phyloP scores from a whole-genome alignment of 768 basidiomycete species.

The Tephrocybe rancida region DNA sequence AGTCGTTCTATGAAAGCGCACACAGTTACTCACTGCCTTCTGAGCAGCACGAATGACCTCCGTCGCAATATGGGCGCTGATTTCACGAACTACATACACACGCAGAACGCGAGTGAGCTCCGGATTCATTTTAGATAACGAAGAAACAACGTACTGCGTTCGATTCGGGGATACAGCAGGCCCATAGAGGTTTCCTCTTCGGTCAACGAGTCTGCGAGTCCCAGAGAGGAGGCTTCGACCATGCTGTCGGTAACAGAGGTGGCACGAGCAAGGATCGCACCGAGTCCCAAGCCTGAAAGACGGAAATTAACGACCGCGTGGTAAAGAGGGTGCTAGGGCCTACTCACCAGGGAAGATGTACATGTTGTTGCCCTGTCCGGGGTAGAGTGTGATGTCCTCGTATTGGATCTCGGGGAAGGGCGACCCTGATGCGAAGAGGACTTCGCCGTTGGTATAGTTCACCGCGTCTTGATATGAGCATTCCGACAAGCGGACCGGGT shows the following conservation, averaged over 20 bases:
- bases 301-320: background rate
- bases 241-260: slow-evolving; percentile 78
- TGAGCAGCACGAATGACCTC: slow-evolving; percentile 83
- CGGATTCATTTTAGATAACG: background rate
- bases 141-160: slow-evolving; percentile 51
- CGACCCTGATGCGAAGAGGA: slow-evolving; percentile 87
- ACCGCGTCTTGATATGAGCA: slow-evolving; percentile 81
- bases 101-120: slow-evolving; percentile 5
- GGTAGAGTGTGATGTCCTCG: slow-evolving; percentile 58
- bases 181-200: slow-evolving; percentile 64
- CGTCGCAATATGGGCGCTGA: slow-evolving; percentile 73
- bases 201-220: slow-evolving; percentile 75
- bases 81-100: slow-evolving; percentile 77
- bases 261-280: slow-evolving; percentile 71
- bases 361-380: slow-evolving; percentile 97
- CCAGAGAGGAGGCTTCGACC: slow-evolving; percentile 87
- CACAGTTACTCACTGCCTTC: slow-evolving; percentile 52
- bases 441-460: slow-evolving; percentile 67
- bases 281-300: slow-evolving; percentile 72
- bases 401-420: slow-evolving; percentile 74
- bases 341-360: slow-evolving; percentile 71
- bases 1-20: background rate
- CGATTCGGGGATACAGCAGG: slow-evolving; percentile 82
- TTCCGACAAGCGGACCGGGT: slow-evolving; percentile 82
- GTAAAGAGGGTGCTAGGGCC: background rate